phyloP scores from a whole-genome alignment of 2,329 filamentous ascomycete genomes.

The Helotiales sp. region DNA sequence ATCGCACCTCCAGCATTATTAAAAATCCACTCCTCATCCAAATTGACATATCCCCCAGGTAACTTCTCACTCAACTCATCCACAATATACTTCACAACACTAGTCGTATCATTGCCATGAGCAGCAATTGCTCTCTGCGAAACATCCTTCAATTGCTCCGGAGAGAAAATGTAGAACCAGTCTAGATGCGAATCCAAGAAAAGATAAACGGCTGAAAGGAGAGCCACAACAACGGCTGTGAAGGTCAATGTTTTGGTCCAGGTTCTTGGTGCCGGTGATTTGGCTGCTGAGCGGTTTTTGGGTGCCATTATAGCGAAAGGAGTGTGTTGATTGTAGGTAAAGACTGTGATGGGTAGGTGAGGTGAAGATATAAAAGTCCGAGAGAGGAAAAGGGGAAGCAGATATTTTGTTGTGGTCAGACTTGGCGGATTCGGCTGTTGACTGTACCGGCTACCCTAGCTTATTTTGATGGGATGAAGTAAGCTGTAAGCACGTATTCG shows the following conservation, averaged over 20 bases:
- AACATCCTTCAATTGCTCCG: slow-evolving; percentile 70
- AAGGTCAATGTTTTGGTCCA: slow-evolving; percentile 47
- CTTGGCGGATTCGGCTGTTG: slow-evolving; percentile 1
- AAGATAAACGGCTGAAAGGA: slow-evolving; percentile 60
- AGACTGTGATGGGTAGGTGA: neutral
- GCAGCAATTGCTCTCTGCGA: slow-evolving; percentile 66
- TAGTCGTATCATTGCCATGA: slow-evolving; percentile 76
- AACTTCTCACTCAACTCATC: slow-evolving; percentile 63
- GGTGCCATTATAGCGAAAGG: slow-evolving; percentile 14
- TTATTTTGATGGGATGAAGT: neutral
- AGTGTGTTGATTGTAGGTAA: neutral
- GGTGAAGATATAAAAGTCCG: slow-evolving; percentile 9
- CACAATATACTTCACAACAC: slow-evolving; percentile 73
- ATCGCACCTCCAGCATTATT: slow-evolving; percentile 92
- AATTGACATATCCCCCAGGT: slow-evolving; percentile 61
- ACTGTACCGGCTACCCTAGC: neutral
- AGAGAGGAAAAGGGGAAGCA: neutral
- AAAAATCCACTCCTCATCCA: slow-evolving; percentile 83
- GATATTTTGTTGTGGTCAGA: slow-evolving; percentile 3
- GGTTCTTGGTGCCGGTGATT: neutral
- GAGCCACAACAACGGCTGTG: slow-evolving; percentile 58
- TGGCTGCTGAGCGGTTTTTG: neutral
- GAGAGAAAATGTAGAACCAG: slow-evolving; percentile 76
- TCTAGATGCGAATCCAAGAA: slow-evolving; percentile 58
- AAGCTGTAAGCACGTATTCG: slow-evolving; percentile 1